Evolutionary conservation across 805 yeast species (phyloP).

Genomic region (Nakazawaea ernobii): DNA sequence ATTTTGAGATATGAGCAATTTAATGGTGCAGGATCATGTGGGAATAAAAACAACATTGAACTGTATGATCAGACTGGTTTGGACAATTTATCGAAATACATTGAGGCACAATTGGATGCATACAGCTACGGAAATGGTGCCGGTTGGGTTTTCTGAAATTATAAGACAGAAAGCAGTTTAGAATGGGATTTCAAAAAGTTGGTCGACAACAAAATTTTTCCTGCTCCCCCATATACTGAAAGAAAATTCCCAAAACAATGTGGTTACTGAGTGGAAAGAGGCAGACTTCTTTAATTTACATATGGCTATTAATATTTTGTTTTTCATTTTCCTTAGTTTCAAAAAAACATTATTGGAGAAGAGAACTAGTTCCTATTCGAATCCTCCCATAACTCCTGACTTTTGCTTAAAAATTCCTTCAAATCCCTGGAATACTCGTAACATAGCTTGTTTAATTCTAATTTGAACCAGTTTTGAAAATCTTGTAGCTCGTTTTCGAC

Average conservation of each 20-base stretch:
- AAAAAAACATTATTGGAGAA: background rate
- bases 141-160: constrained; percentile 73
- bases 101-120: constrained; percentile 56
- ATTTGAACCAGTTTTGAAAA: constrained; percentile 28
- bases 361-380: background rate
- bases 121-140: constrained; percentile 25
- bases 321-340: background rate
- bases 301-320: too few species aligned
- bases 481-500: constrained; percentile 20
- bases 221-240: constrained; percentile 61
- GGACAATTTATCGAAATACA: constrained; percentile 41
- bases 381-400: constrained; percentile 23
- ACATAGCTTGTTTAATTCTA: constrained; percentile 17
- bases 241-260: constrained; percentile 72
- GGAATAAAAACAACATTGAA: constrained; percentile 26
- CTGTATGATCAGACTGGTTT: constrained; percentile 39
- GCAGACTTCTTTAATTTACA: too few species aligned
- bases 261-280: constrained; percentile 11
- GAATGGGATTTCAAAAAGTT: constrained; percentile 63
- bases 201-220: constrained; percentile 51
- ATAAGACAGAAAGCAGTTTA: constrained; percentile 56
- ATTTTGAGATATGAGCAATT: constrained; percentile 59
- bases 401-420: constrained; percentile 18
- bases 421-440: constrained; percentile 18
- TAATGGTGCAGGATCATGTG: constrained; percentile 42